Percentiles rank a stretch among this genome's conserved stretches.
These are phyloP conservation scores for Aegilops sharonensis DNA, from an alignment of 176 grass and related monocot genomes.

Conservation along the genomic window DNA sequence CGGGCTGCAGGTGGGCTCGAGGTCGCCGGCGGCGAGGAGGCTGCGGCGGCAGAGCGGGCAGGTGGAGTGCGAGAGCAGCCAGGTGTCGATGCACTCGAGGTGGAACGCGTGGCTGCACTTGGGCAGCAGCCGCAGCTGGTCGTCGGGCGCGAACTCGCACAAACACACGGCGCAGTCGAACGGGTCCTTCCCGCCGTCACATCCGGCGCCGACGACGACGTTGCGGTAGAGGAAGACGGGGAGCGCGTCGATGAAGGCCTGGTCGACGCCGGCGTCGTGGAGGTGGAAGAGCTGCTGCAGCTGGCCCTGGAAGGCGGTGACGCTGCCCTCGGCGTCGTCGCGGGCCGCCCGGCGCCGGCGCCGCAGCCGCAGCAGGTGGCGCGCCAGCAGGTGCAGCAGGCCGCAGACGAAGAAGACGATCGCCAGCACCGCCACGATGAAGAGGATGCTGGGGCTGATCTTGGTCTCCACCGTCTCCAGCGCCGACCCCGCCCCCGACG, in stretches of 20 bases:
- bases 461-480: slow-evolving; percentile 38
- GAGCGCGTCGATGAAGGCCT: slow-evolving; percentile 91
- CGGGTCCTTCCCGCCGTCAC: slow-evolving; percentile 47
- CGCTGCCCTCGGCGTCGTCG: slow-evolving; percentile 39
- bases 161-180: slow-evolving; percentile 97
- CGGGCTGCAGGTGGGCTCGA: slow-evolving; percentile 55
- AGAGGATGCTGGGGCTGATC: slow-evolving; percentile 77
- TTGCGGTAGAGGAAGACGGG: slow-evolving; percentile 78
- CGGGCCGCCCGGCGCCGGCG: slow-evolving; percentile 25
- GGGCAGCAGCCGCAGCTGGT: slow-evolving; percentile 81
- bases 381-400: slow-evolving; percentile 64
- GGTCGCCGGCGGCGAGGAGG: slow-evolving; percentile 49
- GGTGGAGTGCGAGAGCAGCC: slow-evolving; percentile 91
- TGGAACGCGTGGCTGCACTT: slow-evolving; percentile 99
- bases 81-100: slow-evolving; percentile 88
- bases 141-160: slow-evolving; percentile 76
- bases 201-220: slow-evolving; percentile 39
- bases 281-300: slow-evolving; percentile 96
- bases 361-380: slow-evolving; percentile 50
- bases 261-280: slow-evolving; percentile 89
- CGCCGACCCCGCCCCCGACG: background rate
- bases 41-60: slow-evolving; percentile 81
- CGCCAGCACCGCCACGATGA: slow-evolving; percentile 64
- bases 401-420: slow-evolving; percentile 92
- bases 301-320: slow-evolving; percentile 80